These are phyloP conservation scores for Akanthomyces dipterigenus DNA, from an alignment of 2,329 filamentous ascomycete genomes.

Conservation along the genomic window DNA sequence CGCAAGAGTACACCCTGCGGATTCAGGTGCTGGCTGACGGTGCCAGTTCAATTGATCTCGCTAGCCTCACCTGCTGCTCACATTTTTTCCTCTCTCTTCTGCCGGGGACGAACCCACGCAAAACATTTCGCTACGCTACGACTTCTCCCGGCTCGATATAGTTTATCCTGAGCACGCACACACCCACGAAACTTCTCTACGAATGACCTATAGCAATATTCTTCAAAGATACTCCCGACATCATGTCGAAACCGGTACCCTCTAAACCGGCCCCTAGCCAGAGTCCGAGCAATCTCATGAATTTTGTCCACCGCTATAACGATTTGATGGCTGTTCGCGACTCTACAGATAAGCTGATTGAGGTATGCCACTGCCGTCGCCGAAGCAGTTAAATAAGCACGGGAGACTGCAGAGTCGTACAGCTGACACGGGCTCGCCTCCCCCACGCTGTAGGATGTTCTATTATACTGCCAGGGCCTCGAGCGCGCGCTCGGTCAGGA, in stretches of 20 bases:
- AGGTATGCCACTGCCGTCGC: background rate
- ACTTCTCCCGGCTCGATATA: background rate
- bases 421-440: background rate
- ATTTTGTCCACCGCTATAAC: slow-evolving; percentile 11
- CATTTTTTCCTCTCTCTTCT: background rate
- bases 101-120: background rate
- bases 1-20: background rate
- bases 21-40: background rate
- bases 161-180: background rate
- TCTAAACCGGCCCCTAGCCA: background rate
- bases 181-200: background rate
- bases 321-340: slow-evolving; percentile 10
- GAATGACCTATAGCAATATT: background rate
- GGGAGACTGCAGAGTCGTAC: background rate
- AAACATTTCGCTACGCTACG: background rate
- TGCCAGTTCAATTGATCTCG: background rate
- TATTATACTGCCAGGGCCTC: slow-evolving; percentile 37
- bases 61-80: background rate
- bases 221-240: background rate
- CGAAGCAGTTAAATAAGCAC: background rate
- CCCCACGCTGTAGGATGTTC: slow-evolving; percentile 33
- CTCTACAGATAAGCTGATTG: slow-evolving; percentile 8
- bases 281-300: background rate
- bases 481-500: slow-evolving; percentile 38
- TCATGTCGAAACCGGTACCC: background rate